Conservation (phyloP, 2,329 filamentous ascomycete species). For the Stromatinia cepivora region DNA sequence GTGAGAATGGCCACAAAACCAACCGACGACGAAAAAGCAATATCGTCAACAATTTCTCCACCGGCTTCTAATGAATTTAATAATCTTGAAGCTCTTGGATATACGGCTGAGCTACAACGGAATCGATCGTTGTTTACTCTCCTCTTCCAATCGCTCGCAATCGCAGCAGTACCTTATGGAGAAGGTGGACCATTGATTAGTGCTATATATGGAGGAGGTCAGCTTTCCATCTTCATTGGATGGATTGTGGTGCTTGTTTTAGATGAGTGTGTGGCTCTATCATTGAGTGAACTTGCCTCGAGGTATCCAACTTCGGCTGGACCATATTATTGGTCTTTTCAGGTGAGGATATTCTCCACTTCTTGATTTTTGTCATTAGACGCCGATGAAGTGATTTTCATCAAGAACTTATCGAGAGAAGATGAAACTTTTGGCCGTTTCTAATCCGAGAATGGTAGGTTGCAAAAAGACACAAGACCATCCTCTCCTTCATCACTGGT, state of each 20-base stretch:
- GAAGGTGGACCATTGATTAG: slow-evolving; percentile 39
- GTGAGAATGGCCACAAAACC: background rate
- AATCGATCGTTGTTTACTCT: slow-evolving; percentile 62
- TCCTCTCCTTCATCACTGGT: slow-evolving; percentile 70
- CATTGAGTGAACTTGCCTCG: slow-evolving; percentile 72
- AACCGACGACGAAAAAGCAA: slow-evolving; percentile 25
- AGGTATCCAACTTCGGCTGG: slow-evolving; percentile 76
- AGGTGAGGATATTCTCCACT: slow-evolving; percentile 43
- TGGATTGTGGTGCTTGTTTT: slow-evolving; percentile 56
- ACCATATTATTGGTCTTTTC: slow-evolving; percentile 78
- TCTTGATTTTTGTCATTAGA: background rate
- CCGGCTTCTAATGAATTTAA: slow-evolving; percentile 31
- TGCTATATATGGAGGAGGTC: slow-evolving; percentile 45
- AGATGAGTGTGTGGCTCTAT: slow-evolving; percentile 66
- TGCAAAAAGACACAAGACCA: slow-evolving; percentile 58
- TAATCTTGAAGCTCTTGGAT: slow-evolving; percentile 48
- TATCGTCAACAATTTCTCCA: background rate
- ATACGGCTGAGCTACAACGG: slow-evolving; percentile 56
- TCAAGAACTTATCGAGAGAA: background rate
- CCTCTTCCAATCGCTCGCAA: slow-evolving; percentile 61
- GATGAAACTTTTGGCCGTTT: background rate
- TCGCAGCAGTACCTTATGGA: slow-evolving; percentile 60
- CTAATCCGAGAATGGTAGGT: slow-evolving; percentile 43
- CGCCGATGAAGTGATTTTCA: background rate
- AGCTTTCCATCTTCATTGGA: slow-evolving; percentile 56